Conservation (phyloP, 108 stramenopile genomes). For the Epithemia pelagica region DNA sequence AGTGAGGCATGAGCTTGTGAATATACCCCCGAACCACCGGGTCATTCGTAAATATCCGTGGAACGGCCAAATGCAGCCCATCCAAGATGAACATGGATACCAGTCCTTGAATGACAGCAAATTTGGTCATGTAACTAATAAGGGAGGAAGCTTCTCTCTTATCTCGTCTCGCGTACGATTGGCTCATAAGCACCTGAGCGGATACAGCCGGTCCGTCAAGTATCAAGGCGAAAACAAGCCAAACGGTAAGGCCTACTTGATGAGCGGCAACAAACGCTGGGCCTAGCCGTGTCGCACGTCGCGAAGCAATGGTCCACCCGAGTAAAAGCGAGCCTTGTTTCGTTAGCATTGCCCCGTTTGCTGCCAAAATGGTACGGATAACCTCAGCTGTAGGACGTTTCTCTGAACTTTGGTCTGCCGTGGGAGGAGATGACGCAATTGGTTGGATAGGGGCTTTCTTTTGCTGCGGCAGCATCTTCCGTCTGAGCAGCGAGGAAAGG, state of each 20-base stretch:
- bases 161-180: constrained; percentile 9
- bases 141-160: constrained; percentile 26
- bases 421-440: background rate
- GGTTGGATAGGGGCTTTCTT: constrained; percentile 1
- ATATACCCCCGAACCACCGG: constrained; percentile 24
- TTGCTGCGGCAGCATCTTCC: constrained; percentile 29
- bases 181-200: constrained; percentile 55
- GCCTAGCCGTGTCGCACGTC: constrained; percentile 45
- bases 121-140: constrained; percentile 35
- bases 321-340: constrained; percentile 48
- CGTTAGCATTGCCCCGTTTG: constrained; percentile 47
- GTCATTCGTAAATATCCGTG: constrained; percentile 36
- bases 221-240: constrained; percentile 51
- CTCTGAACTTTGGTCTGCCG: background rate
- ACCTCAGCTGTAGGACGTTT: background rate
- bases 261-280: constrained; percentile 56
- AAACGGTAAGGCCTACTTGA: constrained; percentile 49
- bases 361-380: constrained; percentile 31
- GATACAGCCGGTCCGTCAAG: constrained; percentile 49
- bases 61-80: constrained; percentile 13
- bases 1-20: constrained; percentile 30
- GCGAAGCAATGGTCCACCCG: constrained; percentile 56
- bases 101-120: constrained; percentile 47
- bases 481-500: constrained; percentile 18
- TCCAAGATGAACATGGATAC: constrained; percentile 13